Evolutionary conservation across 2,329 filamentous ascomycete species (phyloP).

Genomic region (Colletotrichum melonis): DNA sequence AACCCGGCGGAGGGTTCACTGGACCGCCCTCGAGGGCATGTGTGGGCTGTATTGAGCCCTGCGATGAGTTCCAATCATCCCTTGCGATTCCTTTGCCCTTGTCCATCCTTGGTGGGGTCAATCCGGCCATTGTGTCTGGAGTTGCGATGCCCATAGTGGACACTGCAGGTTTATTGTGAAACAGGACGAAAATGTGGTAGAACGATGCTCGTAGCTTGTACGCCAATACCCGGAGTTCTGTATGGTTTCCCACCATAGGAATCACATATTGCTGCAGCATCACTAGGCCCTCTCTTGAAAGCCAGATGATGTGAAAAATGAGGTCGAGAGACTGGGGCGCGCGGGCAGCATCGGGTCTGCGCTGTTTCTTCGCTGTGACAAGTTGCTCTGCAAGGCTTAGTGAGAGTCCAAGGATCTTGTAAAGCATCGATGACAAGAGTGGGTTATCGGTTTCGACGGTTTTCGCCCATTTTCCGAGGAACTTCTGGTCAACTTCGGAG

Average conservation of each 20-base stretch:
- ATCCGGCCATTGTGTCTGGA: conserved; percentile 54
- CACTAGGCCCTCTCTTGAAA: conserved; percentile 88
- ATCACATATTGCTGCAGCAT: conserved; percentile 90
- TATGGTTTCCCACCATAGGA: conserved; percentile 82
- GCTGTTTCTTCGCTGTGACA: conserved; percentile 83
- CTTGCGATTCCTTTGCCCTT: conserved; percentile 63
- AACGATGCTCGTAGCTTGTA: conserved; percentile 95
- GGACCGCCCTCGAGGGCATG: conserved; percentile 68
- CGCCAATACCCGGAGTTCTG: conserved; percentile 87
- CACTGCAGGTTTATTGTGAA: conserved; percentile 89
- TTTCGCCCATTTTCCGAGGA: conserved; percentile 88
- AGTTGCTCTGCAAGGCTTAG: conserved; percentile 88
- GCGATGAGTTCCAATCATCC: conserved; percentile 54
- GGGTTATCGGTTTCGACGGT: conserved; percentile 82
- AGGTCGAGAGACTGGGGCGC: conserved; percentile 84
- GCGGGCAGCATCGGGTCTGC: conserved; percentile 81
- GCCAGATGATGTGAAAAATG: conserved; percentile 92
- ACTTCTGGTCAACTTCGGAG: conserved; percentile 97
- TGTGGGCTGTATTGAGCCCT: conserved; percentile 59
- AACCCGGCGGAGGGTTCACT: conserved; percentile 67
- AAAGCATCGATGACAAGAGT: conserved; percentile 83
- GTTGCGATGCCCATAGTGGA: conserved; percentile 68
- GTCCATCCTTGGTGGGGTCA: conserved; percentile 50
- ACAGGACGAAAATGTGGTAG: conserved; percentile 96
- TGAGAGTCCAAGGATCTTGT: conserved; percentile 91